phyloP scores from a whole-genome alignment of 208 protist species.

The Trypanosoma caninum region DNA sequence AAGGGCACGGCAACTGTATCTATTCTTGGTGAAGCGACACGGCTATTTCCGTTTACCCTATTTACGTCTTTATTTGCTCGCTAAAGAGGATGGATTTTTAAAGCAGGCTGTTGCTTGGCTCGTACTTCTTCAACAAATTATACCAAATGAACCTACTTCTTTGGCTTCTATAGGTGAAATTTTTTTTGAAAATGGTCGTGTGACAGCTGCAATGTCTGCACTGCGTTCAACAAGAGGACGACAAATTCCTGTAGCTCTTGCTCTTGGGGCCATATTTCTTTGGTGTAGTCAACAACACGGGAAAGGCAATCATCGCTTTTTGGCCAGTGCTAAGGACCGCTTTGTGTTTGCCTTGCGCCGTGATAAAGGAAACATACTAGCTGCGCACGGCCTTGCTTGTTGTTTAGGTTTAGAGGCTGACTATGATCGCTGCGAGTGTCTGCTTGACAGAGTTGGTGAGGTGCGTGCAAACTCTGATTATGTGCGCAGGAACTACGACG shows the following conservation, averaged over 20 bases:
- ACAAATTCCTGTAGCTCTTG: slow-evolving; percentile 45
- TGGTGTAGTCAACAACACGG: slow-evolving; percentile 58
- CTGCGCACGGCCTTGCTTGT: slow-evolving; percentile 80
- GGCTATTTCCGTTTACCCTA: slow-evolving; percentile 65
- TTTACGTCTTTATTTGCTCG: slow-evolving; percentile 64
- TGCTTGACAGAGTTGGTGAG: slow-evolving; percentile 72
- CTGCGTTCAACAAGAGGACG: slow-evolving; percentile 36
- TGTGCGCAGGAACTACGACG: slow-evolving; percentile 39
- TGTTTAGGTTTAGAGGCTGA: slow-evolving; percentile 67
- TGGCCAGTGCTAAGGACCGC: slow-evolving; percentile 41
- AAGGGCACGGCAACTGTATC: slow-evolving; percentile 61
- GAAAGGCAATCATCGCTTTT: slow-evolving; percentile 37
- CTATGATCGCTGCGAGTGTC: slow-evolving; percentile 55
- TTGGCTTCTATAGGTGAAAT: slow-evolving; percentile 46
- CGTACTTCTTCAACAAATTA: slow-evolving; percentile 63
- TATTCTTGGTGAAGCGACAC: slow-evolving; percentile 78
- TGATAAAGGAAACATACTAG: slow-evolving; percentile 73
- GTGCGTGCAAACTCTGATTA: slow-evolving; percentile 54
- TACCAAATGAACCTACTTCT: slow-evolving; percentile 52
- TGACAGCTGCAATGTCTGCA: slow-evolving; percentile 38
- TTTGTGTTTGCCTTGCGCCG: slow-evolving; percentile 53
- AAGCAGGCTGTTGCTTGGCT: slow-evolving; percentile 80
- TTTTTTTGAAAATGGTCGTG: slow-evolving; percentile 52
- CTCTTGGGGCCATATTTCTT: slow-evolving; percentile 60
- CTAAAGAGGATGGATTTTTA: slow-evolving; percentile 43